Evolutionary conservation across 805 yeast genomes (phyloP).

Genomic region (Starmerella geochares): DNA sequence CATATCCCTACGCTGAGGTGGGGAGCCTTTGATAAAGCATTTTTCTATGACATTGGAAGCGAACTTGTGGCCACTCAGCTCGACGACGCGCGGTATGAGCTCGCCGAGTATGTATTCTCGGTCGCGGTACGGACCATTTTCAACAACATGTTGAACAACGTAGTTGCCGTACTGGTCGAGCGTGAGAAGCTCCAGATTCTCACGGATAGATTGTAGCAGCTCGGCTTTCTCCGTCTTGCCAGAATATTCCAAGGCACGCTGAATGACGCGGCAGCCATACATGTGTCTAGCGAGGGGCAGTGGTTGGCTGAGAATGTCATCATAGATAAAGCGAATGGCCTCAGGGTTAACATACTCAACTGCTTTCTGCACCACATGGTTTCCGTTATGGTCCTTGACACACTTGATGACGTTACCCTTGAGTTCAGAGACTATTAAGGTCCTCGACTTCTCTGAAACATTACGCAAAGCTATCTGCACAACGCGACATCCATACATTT

Average conservation of each 20-base stretch:
- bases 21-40: slow-evolving; percentile 66
- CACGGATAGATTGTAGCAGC: slow-evolving; percentile 62
- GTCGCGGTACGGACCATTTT: slow-evolving; percentile 55
- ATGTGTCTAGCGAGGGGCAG: slow-evolving; percentile 89
- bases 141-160: slow-evolving; percentile 90
- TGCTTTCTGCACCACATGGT: slow-evolving; percentile 92
- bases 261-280: slow-evolving; percentile 95
- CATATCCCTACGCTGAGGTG: slow-evolving; percentile 50
- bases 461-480: slow-evolving; percentile 87
- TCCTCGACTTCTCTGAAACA: slow-evolving; percentile 53
- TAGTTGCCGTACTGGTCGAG: slow-evolving; percentile 98
- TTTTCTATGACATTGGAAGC: slow-evolving; percentile 97
- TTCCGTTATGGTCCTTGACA: slow-evolving; percentile 94
- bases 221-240: slow-evolving; percentile 50
- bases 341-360: slow-evolving; percentile 75
- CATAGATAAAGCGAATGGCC: slow-evolving; percentile 59
- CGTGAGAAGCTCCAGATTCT: slow-evolving; percentile 61
- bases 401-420: slow-evolving; percentile 50
- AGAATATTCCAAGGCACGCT: slow-evolving; percentile 77
- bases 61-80: slow-evolving; percentile 88
- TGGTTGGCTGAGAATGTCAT: slow-evolving; percentile 50
- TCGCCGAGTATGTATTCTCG: slow-evolving; percentile 53
- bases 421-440: slow-evolving; percentile 59
- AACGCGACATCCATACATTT: slow-evolving; percentile 97
- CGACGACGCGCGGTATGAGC: slow-evolving; percentile 62